Conservation (phyloP, 176 grass and related monocot species). For the Sorghum bicolor region DNA sequence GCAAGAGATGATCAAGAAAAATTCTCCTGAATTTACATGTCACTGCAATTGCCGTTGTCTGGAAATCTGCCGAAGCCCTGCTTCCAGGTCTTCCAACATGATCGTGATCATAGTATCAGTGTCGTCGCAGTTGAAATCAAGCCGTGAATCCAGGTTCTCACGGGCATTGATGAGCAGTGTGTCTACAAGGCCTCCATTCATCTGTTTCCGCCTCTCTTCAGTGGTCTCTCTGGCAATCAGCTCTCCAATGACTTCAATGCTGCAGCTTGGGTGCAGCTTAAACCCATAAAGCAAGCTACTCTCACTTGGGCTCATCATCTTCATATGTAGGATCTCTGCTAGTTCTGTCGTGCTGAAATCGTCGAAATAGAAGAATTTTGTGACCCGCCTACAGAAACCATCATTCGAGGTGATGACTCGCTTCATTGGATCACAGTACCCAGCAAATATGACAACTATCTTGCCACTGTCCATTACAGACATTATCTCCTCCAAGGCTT, state of each 20-base stretch:
- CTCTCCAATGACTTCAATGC: constrained; percentile 37
- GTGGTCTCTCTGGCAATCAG: constrained; percentile 67
- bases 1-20: neutral
- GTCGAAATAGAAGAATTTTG: constrained; percentile 82
- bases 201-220: constrained; percentile 55
- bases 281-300: constrained; percentile 74
- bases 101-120: constrained; percentile 65
- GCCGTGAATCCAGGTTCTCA: constrained; percentile 78
- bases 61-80: constrained; percentile 68
- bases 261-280: constrained; percentile 70
- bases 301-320: constrained; percentile 52
- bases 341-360: constrained; percentile 79
- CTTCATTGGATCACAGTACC: constrained; percentile 92
- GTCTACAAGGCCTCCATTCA: constrained; percentile 92
- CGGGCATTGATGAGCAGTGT: constrained; percentile 71
- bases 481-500: constrained; percentile 99
- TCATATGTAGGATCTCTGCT: constrained; percentile 79
- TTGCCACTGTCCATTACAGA: constrained; percentile 93
- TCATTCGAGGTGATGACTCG: constrained; percentile 86
- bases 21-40: neutral
- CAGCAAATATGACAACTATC: constrained; percentile 86
- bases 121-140: constrained; percentile 74
- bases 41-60: constrained; percentile 32
- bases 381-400: constrained; percentile 87
- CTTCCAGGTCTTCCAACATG: constrained; percentile 75